A percentile compares a stretch with the other conserved stretches of the same genome.
phyloP scores from a whole-genome alignment of 257 asterid genomes.

The Eucommia ulmoides region DNA sequence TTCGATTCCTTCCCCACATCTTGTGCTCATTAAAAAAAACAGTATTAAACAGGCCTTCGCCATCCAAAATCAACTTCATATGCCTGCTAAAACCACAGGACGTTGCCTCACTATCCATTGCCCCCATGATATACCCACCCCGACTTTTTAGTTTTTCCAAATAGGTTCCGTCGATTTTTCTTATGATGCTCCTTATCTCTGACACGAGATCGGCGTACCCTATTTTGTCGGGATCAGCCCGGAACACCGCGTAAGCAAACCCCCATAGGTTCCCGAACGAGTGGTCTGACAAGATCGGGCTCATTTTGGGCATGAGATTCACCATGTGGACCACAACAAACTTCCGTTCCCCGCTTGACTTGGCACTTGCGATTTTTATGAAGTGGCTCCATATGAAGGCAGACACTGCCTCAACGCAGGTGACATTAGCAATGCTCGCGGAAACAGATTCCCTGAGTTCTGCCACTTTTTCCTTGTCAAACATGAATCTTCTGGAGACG shows the following conservation, averaged over 20 bases:
- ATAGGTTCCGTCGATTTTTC: slow-evolving; percentile 12
- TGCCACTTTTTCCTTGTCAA: slow-evolving; percentile 17
- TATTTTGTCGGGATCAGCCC: not conserved
- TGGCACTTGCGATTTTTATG: slow-evolving; percentile 5
- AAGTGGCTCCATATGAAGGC: slow-evolving; percentile 29
- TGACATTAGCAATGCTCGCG: slow-evolving; percentile 16
- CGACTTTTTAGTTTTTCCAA: slow-evolving; percentile 9
- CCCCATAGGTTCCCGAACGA: slow-evolving; percentile 21
- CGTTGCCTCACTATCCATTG: slow-evolving; percentile 12
- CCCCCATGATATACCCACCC: slow-evolving; percentile 4
- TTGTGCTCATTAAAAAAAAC: slow-evolving; percentile 23
- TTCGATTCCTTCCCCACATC: slow-evolving; percentile 38
- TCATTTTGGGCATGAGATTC: slow-evolving; percentile 24
- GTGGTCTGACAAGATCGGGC: slow-evolving; percentile 12
- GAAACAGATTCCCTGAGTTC: slow-evolving; percentile 10
- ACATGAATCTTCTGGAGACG: slow-evolving; percentile 18
- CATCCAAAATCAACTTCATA: slow-evolving; percentile 42
- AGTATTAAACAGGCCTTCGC: slow-evolving; percentile 33
- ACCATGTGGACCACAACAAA: slow-evolving; percentile 17
- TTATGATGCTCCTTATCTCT: slow-evolving; percentile 19
- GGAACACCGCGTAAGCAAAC: slow-evolving; percentile 9
- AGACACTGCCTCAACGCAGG: slow-evolving; percentile 38
- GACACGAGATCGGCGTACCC: slow-evolving; percentile 9
- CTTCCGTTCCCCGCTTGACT: not conserved
- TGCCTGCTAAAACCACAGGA: slow-evolving; percentile 23